Conservation (phyloP, 495 filamentous ascomycete species). For the Neurospora sp. region DNA sequence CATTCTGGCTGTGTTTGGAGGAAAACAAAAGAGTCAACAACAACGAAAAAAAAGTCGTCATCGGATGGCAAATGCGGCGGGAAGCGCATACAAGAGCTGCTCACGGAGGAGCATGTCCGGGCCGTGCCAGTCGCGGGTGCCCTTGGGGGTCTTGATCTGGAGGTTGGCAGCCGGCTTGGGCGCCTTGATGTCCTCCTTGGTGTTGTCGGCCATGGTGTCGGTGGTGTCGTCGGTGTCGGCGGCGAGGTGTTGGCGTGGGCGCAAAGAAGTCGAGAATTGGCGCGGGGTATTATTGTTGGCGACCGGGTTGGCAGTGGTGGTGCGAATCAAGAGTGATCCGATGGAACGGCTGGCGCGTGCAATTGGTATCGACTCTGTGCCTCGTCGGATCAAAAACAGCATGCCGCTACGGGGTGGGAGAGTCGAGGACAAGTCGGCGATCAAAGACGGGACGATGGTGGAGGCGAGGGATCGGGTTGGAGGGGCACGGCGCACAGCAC, state of each 20-base stretch:
- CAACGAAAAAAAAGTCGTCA: not conserved
- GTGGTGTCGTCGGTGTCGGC: not conserved
- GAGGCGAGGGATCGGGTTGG: not conserved
- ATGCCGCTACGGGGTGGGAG: not conserved
- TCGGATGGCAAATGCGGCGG: not conserved
- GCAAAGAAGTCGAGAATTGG: not conserved
- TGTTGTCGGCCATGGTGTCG: not conserved
- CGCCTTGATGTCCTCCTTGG: conserved; percentile 1
- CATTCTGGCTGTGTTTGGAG: conserved; percentile 10
- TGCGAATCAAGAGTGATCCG: not conserved
- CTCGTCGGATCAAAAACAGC: not conserved
- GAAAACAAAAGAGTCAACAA: not conserved
- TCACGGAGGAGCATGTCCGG: conserved; percentile 11
- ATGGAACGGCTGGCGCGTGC: not conserved
- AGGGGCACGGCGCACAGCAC: not conserved
- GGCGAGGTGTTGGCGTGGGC: not conserved
- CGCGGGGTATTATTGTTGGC: not conserved
- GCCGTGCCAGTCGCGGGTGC: conserved; percentile 18
- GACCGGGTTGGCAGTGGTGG: not conserved
- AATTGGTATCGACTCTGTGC: not conserved
- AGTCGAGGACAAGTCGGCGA: not conserved
- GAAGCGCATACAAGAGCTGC: conserved; percentile 10
- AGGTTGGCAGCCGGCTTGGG: not conserved
- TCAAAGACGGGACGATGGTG: not conserved
- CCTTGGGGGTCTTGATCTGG: conserved; percentile 26